Evolutionary conservation across 208 protist species (phyloP), one percentile per base, ranked within the genome.

Genomic region (Kentomonas sorsogonicus): DNA sequence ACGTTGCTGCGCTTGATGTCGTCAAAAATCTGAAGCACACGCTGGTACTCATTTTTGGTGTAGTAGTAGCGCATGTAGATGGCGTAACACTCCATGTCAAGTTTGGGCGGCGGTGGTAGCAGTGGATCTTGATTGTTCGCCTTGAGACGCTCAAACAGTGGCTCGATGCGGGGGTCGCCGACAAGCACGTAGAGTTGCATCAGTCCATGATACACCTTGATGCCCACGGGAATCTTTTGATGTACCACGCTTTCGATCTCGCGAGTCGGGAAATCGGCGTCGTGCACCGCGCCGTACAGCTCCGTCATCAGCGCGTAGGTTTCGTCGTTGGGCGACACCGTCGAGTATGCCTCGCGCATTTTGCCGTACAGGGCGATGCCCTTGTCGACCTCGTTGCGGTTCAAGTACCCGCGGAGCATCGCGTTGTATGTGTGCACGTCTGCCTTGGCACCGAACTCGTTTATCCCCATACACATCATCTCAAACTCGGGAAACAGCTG

Each of bases 371-470:
- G 38, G 23, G 41, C 46, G 6, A 53, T 18, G 22, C 62, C 73
- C 39, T 69, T 61, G 0, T 71, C 58, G 3, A 77, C 27, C 20
- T 64, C 45, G 2, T 58, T 20, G 11, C 57, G 51, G 15, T 72
- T 69, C 11, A 78, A 11, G 30, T 74, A 77, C 20, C 76, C 69
- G n/a, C 57, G 57, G 1, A 92, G 48, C 2, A 90, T 52, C 0
- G 73, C 71, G 66, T 91, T 96, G 71, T 80, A 93, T 26, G 78
- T 94, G 18, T 74, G 71, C 10, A 77, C 72, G 61, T 94, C 63
- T 0, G 87, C 68, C 53, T 72, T 69, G 11, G 76, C 81, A 22
- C 74, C 72, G 15, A 77, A 87, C 2, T 45, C 39, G 60, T 87
- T 72, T 5, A 91, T 87, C 45, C 84, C 85, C 11, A 86, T 45